Base-by-base conservation (phyloP, 2,329 filamentous ascomycete species). In the Diaporthe velutina region DNA sequence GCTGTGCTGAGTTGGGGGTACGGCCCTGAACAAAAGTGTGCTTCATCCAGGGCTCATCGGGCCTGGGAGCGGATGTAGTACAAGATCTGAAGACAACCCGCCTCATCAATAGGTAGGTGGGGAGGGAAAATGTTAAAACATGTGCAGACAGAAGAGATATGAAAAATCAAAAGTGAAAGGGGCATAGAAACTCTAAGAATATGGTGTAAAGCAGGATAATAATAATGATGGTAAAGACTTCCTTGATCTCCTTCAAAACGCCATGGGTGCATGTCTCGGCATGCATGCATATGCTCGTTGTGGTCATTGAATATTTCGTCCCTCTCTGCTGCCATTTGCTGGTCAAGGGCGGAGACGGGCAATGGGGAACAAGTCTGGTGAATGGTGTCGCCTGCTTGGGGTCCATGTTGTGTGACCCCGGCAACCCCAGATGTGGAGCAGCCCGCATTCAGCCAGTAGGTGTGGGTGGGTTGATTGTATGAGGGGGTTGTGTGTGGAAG, bases 251-350 rank as follows among this genome's bases (percentile, higher is more conserved):
- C 70, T 19, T 38, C 48, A 54, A 35, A 74, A 74, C 73, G 67
- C 64, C 75, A 54, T 70, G 22, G 48, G 73, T 58, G 50, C 70
- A 28, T 74, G 71, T 50, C 68, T 52, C 60, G 50, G 67, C 73
- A 76, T 71, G 68, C 73, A 72, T 42, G 70, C 75, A 73, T 74
- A 57, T 76, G 45, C 57, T 72, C 60, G 54, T 72, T 54, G 35
- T 73, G 70, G 30, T 74, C 73, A 33, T 75, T 61, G 42, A 48
- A 60, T 9, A 33, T 33, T 33, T 52, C 57, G 38, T 57, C 42
- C 45, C 35, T 40, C 19, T 48, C 33, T 58, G 22, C 22, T 50
- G 42, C 40, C 33, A 48, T 50, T 50, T 66, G 50, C 68, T 35
- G 25, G 25, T 48, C 17, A 22, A 64, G 40, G 60, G 60, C 40